Base-by-base conservation (phyloP, 129 eudicot genomes). In the Saposhnikovia divaricata region DNA sequence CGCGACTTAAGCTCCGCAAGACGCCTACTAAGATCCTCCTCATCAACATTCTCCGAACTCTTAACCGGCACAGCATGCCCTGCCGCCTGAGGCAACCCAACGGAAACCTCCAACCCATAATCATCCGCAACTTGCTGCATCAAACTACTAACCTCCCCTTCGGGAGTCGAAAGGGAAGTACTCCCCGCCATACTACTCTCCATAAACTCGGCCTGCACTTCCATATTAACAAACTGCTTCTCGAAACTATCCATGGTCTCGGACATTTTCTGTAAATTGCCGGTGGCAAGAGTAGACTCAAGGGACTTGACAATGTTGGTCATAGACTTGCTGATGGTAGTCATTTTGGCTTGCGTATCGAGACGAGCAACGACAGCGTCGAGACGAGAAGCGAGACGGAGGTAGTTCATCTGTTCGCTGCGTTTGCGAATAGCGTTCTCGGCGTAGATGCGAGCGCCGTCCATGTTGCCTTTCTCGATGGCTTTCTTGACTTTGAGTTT, bases 71-170 rank as follows among this genome's bases (percentile, higher is more conserved):
- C 85, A 0, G 96, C 89, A 70, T 90, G 96, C 0, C 86, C 96
- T 1, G 97, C 98, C 6, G 98, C 84, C 81, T 90, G 97, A 0
- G 98, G 98, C 79, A 94, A 82, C 16, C 98, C 97, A 10, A 91
- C 93, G 1, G 97, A 91, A 43, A 94, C 97, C 85, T 94, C 97
- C 11, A 94, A 78, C 4, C 97, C 98, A 46, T 94, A 91, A 85
- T 94, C 97, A 82, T 94, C 98, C 12, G 98, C 98, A 46, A 93
- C 98, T 78, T 93, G 98, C 85, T 93, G 98, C 98, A 93, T 93
- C 83, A 94, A 82, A 34, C 89, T 91, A 82, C 87, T 90, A 70
- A 94, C 97, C n/a, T 94, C 96, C 5, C 91, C 92, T 77, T 94
- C 97, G 0, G 98, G 98, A 14, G 97, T 91, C 34, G 92, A 88